These are phyloP conservation scores for Rubroboletus satanas DNA, from an alignment of 768 basidiomycete genomes.

Conservation along the genomic window DNA sequence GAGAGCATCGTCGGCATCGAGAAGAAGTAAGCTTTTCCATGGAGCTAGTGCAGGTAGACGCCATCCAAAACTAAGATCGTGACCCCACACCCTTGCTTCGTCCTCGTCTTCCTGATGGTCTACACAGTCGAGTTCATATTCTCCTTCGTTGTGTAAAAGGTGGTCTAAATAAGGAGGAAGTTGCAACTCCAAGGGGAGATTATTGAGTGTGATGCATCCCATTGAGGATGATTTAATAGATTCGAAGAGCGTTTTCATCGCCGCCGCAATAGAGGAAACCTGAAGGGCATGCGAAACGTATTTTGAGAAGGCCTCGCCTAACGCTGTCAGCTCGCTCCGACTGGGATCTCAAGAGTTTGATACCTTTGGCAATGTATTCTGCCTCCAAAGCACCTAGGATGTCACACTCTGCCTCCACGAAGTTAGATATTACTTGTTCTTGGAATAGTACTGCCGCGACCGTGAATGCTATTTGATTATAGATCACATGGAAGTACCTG, in stretches of 20 bases:
- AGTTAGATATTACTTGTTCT: constrained; percentile 83
- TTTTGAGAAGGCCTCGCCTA: constrained; percentile 57
- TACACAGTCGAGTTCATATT: constrained; percentile 49
- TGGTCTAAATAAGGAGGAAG: constrained; percentile 78
- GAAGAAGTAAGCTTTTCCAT: constrained; percentile 86
- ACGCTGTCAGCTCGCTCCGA: constrained; percentile 7
- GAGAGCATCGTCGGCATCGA: constrained; percentile 56
- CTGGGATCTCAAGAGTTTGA: constrained; percentile 32
- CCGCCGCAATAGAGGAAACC: constrained; percentile 65
- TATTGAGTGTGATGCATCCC: constrained; percentile 73
- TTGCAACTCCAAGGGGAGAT: constrained; percentile 80
- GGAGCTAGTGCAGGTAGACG: constrained; percentile 70
- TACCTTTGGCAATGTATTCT: constrained; percentile 62
- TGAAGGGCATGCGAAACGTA: constrained; percentile 58
- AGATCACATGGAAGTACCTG: constrained; percentile 82
- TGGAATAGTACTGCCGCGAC: constrained; percentile 90
- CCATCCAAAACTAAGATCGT: constrained; percentile 69
- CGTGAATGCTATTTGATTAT: constrained; percentile 85
- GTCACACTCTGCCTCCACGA: constrained; percentile 81
- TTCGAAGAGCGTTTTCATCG: constrained; percentile 79
- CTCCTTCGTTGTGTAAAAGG: constrained; percentile 63
- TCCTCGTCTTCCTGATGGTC: constrained; percentile 52
- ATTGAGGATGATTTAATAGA: constrained; percentile 72
- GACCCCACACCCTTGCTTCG: constrained; percentile 56
- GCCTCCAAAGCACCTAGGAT: constrained; percentile 68